These are phyloP conservation scores for Taiozyma sp. DNA, from an alignment of 1,139 yeast genomes.

Conservation along the genomic window DNA sequence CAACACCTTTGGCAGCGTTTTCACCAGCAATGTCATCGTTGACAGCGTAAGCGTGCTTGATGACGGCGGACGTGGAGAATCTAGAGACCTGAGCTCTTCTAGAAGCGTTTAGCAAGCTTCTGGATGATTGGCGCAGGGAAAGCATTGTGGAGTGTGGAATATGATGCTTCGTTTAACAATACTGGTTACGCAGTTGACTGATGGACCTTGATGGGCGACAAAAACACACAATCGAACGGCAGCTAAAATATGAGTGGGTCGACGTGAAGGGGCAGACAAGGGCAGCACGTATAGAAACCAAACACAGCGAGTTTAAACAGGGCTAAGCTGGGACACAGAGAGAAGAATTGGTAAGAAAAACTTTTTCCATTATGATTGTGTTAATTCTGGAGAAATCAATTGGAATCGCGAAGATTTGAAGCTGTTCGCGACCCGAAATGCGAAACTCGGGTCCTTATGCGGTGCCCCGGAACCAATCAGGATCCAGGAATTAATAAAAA, in stretches of 20 bases:
- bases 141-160: slow-evolving; percentile 14
- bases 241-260: neutral
- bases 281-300: neutral
- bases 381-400: too few species aligned
- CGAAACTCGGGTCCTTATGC: slow-evolving; percentile 2
- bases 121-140: slow-evolving; percentile 20
- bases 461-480: slow-evolving; percentile 6
- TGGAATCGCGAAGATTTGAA: neutral
- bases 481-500: slow-evolving; percentile 3
- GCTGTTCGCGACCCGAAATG: neutral
- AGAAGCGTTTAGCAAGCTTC: slow-evolving; percentile 12
- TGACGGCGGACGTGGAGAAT: slow-evolving; percentile 20
- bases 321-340: neutral
- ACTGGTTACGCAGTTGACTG: neutral
- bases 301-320: neutral
- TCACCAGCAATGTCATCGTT: slow-evolving; percentile 28
- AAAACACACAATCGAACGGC: neutral
- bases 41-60: slow-evolving; percentile 23
- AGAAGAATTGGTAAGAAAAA: neutral
- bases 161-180: neutral
- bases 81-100: slow-evolving; percentile 9
- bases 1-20: slow-evolving; percentile 38
- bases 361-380: neutral
- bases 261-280: neutral
- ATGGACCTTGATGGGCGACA: neutral